Conservation (phyloP, 177 flowering plant genomes). For the Vitis hybrid region DNA sequence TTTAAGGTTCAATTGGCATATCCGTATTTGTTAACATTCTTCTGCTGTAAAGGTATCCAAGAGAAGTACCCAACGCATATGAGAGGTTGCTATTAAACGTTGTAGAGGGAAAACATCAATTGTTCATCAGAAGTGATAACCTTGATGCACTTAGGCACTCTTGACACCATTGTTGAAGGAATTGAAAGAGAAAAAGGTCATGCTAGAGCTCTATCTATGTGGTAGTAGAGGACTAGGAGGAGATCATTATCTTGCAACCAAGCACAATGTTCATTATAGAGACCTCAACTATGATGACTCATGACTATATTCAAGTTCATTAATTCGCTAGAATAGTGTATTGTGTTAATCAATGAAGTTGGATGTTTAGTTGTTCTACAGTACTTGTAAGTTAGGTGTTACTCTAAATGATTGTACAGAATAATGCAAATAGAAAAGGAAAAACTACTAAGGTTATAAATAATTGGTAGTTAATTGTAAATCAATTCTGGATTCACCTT, state of each 20-base stretch:
- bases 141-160: constrained; percentile 20
- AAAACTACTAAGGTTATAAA: no score
- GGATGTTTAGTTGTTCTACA: no score
- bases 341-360: no score
- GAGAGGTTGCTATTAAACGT: constrained; percentile 18
- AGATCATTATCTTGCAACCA: constrained; percentile 18
- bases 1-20: neutral
- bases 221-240: constrained; percentile 19
- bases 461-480: no score
- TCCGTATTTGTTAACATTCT: neutral
- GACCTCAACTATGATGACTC: neutral
- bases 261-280: constrained; percentile 13
- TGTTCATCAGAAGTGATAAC: constrained; percentile 22
- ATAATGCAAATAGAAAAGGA: no score
- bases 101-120: constrained; percentile 11
- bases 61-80: constrained; percentile 11
- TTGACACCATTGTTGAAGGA: constrained; percentile 19
- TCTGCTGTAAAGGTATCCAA: neutral
- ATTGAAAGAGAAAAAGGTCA: constrained; percentile 11
- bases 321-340: no score
- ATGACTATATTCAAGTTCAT: no score
- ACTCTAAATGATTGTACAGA: no score
- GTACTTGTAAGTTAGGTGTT: no score
- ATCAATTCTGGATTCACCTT: no score
- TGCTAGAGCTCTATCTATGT: constrained; percentile 14